Evolutionary conservation across 78 protist species (phyloP).

Genomic region (Dictyostelium capitatum): DNA sequence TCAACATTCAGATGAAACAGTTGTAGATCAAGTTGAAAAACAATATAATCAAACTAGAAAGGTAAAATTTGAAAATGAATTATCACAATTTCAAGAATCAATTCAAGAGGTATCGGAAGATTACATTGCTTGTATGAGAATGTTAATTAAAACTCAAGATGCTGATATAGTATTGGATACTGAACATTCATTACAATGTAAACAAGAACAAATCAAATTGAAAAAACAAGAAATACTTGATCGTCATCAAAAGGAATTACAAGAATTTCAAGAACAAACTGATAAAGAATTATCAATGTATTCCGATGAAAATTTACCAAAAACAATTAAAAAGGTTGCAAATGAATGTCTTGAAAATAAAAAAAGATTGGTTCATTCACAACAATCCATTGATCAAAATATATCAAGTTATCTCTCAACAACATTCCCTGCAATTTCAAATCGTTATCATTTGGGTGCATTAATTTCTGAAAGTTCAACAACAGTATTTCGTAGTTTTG

Average conservation of each 20-base stretch:
- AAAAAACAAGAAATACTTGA: constrained; percentile 9
- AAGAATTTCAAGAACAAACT: constrained; percentile 4
- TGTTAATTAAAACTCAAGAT: not conserved
- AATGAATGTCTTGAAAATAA: constrained; percentile 8
- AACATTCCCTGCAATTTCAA: constrained; percentile 29
- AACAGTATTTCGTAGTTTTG: constrained; percentile 50
- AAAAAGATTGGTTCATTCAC: constrained; percentile 4
- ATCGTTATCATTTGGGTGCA: constrained; percentile 44
- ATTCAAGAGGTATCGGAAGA: constrained; percentile 33
- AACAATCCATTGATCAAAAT: constrained; percentile 4
- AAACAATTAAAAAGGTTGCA: not conserved
- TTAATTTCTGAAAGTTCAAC: constrained; percentile 26
- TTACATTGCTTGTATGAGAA: not conserved
- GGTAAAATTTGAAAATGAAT: not conserved
- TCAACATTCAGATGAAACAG: not conserved
- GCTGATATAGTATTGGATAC: not conserved
- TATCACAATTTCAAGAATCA: not conserved
- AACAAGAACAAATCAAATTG: not conserved
- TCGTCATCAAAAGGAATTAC: constrained; percentile 57
- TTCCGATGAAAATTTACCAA: not conserved
- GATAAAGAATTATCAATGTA: constrained; percentile 20
- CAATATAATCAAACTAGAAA: not conserved
- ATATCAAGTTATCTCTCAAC: constrained; percentile 13
- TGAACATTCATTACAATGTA: not conserved
- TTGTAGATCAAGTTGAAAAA: not conserved